A percentile compares a stretch with the other conserved stretches of the same genome.
Conservation (phyloP, 306 rosid species). For the Cucurbita ficifolia region DNA sequence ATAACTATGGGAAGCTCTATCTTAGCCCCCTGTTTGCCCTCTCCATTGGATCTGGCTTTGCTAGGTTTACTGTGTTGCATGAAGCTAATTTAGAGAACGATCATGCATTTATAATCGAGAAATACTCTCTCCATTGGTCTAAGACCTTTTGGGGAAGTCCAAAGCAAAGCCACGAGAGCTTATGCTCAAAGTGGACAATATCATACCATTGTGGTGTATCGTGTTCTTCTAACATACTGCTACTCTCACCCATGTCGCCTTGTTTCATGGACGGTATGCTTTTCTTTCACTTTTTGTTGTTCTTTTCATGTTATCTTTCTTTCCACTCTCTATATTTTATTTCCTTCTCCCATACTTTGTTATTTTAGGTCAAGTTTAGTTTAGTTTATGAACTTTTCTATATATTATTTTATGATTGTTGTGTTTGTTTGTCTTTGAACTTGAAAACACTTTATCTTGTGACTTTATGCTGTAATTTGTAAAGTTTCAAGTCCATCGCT, state of each 20-base stretch:
- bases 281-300: not conserved
- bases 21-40: slow-evolving; percentile 97
- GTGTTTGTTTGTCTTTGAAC: not conserved
- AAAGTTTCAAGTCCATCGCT: too few relatives aligned
- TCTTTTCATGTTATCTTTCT: not conserved
- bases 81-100: too few relatives aligned
- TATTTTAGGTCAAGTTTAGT: not conserved
- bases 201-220: too few relatives aligned
- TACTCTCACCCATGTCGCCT: slow-evolving; percentile 86
- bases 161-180: too few relatives aligned
- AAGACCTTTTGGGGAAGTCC: too few relatives aligned
- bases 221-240: too few relatives aligned
- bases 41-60: slow-evolving; percentile 90
- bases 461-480: not conserved
- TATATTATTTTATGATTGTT: not conserved
- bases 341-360: not conserved
- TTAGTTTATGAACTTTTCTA: not conserved
- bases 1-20: slow-evolving; percentile 74
- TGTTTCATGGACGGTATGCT: slow-evolving; percentile 67
- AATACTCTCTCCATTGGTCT: too few relatives aligned
- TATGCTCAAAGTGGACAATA: too few relatives aligned
- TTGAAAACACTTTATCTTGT: not conserved
- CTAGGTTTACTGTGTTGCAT: slow-evolving; percentile 87
- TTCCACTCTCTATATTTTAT: not conserved
- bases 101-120: too few relatives aligned